Evolutionary conservation across 139 green algal species (phyloP), one percentile per base, ranked within the genome.

Genomic region (Diplosphaera chodatii): DNA sequence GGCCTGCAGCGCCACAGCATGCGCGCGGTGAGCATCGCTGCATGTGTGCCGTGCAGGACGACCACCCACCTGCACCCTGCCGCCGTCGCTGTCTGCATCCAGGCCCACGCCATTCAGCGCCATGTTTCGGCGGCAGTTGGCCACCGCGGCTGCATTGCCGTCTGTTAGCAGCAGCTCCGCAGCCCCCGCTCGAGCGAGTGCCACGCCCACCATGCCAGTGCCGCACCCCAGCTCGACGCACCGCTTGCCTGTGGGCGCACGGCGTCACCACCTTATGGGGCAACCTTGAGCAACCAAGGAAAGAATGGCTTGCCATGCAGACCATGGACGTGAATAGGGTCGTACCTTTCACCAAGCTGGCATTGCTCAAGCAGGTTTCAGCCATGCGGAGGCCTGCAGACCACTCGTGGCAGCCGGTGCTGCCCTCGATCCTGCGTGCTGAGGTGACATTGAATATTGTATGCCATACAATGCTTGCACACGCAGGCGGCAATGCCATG

Each of bases 361-460:
- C 76, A 30, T 85, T 29, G 41, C 74, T 86, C 22, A 96, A 67
- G 65, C 91, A 40, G 30, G 79, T 82, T 70, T 94, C 84, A 21
- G 85, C 77, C 56, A 94, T 67, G 20, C 83, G 67, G 30, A 93
- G 88, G 32, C 86, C 87, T 3, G 90, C 90, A 68, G 91, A 81
- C 90, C 90, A 96, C 56, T 89, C 85, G 73, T 88, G 81, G 66
- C 84, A 91, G 0, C 90, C 90, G 0, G 90, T 96, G 32, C 78
- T 78, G 25, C 88, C 90, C 27, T 78, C 79, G 32, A 94, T 48
- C 8, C 37, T 48, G 37, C 37, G 10, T 10, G 8, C 8, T 10
- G 8, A 48, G 37, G 37, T 20, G 10, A 48, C n/a, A n/a, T n/a
- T n/a, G n/a, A n/a, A n/a, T n/a, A n/a, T n/a, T n/a, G n/a, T n/a